Evolutionary conservation across 495 filamentous ascomycete genomes (phyloP), one percentile per base, ranked within the genome.

Genomic region (Lineolata rhizophorae): DNA sequence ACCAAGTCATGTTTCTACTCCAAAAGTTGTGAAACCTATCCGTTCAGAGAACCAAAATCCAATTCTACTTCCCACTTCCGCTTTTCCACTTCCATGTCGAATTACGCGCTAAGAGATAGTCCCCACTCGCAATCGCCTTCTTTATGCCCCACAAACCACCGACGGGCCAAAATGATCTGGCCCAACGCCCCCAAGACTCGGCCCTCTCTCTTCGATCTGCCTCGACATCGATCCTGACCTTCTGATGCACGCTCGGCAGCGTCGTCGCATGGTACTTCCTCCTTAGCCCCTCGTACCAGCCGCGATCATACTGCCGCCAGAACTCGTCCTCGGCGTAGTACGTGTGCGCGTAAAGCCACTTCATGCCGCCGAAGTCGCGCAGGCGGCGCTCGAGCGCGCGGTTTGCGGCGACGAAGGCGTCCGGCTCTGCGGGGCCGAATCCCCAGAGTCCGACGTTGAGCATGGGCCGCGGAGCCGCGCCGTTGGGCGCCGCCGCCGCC

Each of bases 391-490:
- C 47, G 15, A 52, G 17, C 2, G 18, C 25, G 15, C 48, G 47
- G 28, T 52, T 52, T 18, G 33, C 27, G 2, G 17, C 30, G n/a
- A 43, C 35, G 36, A 45, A 52, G 3, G 20, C 26, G 5, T 14
- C 27, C 10, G 33, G 38, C 3, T 39, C 15, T 14, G 27, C 37
- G 10, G 41, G 37, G 8, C 44, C 48, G 4, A 39, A 36, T 5
- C 44, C 44, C 47, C 64, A 71, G 4, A 70, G 47, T 4, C 67
- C 67, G 29, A 71, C 55, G 40, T 71, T 72, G 33, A 72, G 51
- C 46, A 72, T 51, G 1, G 41, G 50, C 14, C 49, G 33, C 12
- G n/a, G 9, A 4, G 33, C 14, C 5, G 21, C 27, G 9, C 31
- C 30, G 15, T 35, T 33, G 8, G 8, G 17, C 25, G 27, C 11